Evolutionary conservation across 495 filamentous ascomycete species (phyloP).

Genomic region (Podospora pseudocomata): DNA sequence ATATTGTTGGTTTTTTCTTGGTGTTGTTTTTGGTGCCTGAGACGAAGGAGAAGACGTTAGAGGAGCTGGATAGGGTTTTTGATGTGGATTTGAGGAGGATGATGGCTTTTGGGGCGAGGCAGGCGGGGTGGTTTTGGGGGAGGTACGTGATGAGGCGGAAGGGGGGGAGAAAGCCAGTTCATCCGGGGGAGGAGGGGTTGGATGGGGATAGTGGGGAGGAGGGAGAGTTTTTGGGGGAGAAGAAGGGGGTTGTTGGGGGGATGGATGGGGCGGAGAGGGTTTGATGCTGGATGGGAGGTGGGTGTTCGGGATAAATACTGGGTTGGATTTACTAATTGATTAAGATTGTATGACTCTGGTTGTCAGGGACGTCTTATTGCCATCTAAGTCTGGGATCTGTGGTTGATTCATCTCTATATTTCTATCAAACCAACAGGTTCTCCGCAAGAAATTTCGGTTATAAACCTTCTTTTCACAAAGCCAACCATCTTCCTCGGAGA

Average conservation of each 20-base stretch:
- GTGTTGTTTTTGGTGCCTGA: conserved; percentile 76
- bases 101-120: conserved; percentile 1
- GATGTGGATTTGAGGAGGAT: conserved; percentile 2
- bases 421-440: no score
- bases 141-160: conserved; percentile 1
- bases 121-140: conserved; percentile 8
- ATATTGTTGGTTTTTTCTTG: conserved; percentile 62
- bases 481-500: no score
- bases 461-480: no score
- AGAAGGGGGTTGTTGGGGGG: conserved; percentile 3
- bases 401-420: no score
- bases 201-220: not conserved
- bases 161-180: not conserved
- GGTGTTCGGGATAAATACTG: no score
- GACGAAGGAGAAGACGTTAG: conserved; percentile 69
- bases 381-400: no score
- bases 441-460: no score
- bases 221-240: conserved; percentile 1
- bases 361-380: no score
- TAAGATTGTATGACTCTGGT: no score
- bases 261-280: not conserved
- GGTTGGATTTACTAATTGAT: no score
- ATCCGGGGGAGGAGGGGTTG: not conserved
- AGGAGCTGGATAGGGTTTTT: conserved; percentile 61
- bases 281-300: no score